phyloP scores from a whole-genome alignment of 345 rosid genomes.

The Aquilaria yunnanensis region DNA sequence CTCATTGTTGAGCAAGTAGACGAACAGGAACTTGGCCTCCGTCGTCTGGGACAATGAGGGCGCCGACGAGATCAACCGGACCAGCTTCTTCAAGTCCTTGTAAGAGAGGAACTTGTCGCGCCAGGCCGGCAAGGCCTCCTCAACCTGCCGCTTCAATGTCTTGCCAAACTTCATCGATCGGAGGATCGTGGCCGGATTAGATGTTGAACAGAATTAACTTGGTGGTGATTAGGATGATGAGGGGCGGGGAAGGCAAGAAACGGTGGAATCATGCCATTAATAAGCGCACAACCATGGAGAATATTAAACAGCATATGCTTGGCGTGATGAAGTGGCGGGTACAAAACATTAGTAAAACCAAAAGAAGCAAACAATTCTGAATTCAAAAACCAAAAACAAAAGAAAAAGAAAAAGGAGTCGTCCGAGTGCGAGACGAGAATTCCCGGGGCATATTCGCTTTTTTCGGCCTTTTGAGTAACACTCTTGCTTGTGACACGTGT shows the following conservation, averaged over 20 bases:
- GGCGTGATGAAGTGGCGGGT: conserved; percentile 50
- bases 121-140: conserved; percentile 80
- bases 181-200: neutral
- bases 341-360: conserved; percentile 14
- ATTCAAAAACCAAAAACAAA: no score
- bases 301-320: conserved; percentile 62
- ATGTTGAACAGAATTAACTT: neutral
- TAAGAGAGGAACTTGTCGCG: conserved; percentile 65
- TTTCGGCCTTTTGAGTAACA: no score
- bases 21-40: conserved; percentile 46
- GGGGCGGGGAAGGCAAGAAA: neutral
- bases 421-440: conserved; percentile 25
- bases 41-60: conserved; percentile 10
- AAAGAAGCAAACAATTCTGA: no score
- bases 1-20: conserved; percentile 55
- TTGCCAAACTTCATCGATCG: conserved; percentile 80
- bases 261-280: conserved; percentile 3
- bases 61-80: conserved; percentile 36
- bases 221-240: neutral
- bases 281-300: conserved; percentile 18
- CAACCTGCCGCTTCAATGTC: conserved; percentile 69
- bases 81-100: conserved; percentile 75
- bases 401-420: conserved; percentile 19
- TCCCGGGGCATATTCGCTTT: conserved; percentile 51
- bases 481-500: no score